Conservation (phyloP, 352 stramenopile genomes). For the Sclerospora graminicola region DNA sequence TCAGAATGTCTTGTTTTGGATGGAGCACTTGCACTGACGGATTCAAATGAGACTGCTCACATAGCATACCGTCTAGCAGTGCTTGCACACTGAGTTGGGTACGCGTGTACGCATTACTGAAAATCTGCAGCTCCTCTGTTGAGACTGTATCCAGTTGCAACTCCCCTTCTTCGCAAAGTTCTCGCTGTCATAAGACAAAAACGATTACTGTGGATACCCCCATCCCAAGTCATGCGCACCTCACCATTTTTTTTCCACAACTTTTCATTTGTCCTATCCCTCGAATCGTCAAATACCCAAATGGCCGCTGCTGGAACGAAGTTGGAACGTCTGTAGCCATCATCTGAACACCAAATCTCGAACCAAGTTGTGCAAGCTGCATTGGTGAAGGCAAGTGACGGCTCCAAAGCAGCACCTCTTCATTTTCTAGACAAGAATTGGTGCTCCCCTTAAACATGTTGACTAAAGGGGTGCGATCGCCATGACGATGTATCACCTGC, state of each 20-base stretch:
- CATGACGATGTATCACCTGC: slow-evolving; percentile 72
- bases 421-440: slow-evolving; percentile 15
- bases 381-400: slow-evolving; percentile 28
- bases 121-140: slow-evolving; percentile 37
- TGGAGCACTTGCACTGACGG: slow-evolving; percentile 45
- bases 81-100: slow-evolving; percentile 73
- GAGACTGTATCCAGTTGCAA: slow-evolving; percentile 29
- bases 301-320: slow-evolving; percentile 46
- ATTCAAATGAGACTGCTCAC: slow-evolving; percentile 20
- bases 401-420: slow-evolving; percentile 36
- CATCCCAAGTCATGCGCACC: not conserved
- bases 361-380: slow-evolving; percentile 28
- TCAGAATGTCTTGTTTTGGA: slow-evolving; percentile 67
- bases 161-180: slow-evolving; percentile 30
- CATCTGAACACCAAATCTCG: slow-evolving; percentile 19
- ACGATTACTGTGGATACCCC: not conserved
- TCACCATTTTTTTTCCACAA: slow-evolving; percentile 40
- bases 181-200: slow-evolving; percentile 13
- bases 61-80: slow-evolving; percentile 40
- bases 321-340: slow-evolving; percentile 5
- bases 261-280: slow-evolving; percentile 61
- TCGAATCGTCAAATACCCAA: slow-evolving; percentile 51
- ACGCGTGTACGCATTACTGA: slow-evolving; percentile 61
- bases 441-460: slow-evolving; percentile 50
- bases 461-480: slow-evolving; percentile 61